These are phyloP conservation scores for Alternaria sp. DNA, from an alignment of 2,329 filamentous ascomycete species.

Conservation along the genomic window DNA sequence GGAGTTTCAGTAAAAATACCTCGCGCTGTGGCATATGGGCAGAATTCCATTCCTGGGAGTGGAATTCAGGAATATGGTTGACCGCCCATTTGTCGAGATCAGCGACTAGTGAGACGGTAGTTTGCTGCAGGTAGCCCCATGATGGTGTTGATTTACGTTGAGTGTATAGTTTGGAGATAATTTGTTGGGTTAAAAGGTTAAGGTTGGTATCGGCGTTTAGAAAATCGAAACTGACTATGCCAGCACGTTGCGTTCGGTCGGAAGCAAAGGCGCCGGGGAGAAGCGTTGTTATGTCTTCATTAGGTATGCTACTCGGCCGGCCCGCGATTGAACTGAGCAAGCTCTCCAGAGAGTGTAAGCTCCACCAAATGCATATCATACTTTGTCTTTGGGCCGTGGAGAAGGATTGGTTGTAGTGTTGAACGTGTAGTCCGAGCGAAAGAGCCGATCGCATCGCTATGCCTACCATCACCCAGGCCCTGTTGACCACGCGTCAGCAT, in stretches of 20 bases:
- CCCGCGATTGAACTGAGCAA: constrained; percentile 47
- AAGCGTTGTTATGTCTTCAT: constrained; percentile 37
- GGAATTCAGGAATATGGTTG: constrained; percentile 18
- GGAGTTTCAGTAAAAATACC: constrained; percentile 29
- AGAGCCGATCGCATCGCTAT: constrained; percentile 44
- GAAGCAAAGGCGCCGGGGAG: constrained; percentile 21
- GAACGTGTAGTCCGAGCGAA: constrained; percentile 45
- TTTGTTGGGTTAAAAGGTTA: constrained; percentile 13
- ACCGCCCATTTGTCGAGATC: constrained; percentile 40
- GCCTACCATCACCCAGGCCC: constrained; percentile 46
- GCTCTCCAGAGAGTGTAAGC: constrained; percentile 45
- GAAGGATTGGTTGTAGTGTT: constrained; percentile 32
- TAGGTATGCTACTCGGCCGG: constrained; percentile 43
- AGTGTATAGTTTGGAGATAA: constrained; percentile 39
- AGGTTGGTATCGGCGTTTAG: constrained; percentile 15
- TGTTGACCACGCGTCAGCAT: constrained; percentile 25
- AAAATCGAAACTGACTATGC: background rate
- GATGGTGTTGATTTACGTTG: constrained; percentile 33
- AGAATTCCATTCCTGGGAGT: background rate
- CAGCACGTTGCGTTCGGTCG: background rate
- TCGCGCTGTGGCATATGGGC: too few relatives aligned
- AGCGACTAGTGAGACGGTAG: constrained; percentile 32
- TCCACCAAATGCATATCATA: constrained; percentile 49
- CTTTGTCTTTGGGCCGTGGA: constrained; percentile 35
- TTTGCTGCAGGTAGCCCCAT: constrained; percentile 44